These are phyloP conservation scores for Apiospora kogelbergensis DNA, from an alignment of 2,329 filamentous ascomycete species.

Conservation along the genomic window DNA sequence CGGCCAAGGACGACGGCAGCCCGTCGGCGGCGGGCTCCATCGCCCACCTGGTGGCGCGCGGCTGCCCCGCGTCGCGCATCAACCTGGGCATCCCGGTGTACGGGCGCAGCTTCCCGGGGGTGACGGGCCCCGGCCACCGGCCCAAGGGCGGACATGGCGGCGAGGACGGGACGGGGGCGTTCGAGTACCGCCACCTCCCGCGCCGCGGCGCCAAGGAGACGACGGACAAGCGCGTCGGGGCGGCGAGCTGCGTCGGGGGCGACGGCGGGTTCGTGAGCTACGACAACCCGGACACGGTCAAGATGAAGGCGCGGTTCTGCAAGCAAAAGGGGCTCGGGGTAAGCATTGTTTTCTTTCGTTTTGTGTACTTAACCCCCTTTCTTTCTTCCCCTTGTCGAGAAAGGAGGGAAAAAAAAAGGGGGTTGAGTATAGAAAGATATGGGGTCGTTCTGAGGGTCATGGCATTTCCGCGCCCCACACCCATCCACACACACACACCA, in stretches of 20 bases:
- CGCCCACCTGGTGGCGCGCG: conserved; percentile 62
- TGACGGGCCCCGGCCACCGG: conserved; percentile 62
- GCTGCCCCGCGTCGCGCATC: conserved; percentile 70
- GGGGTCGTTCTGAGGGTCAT: not conserved
- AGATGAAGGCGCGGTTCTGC: conserved; percentile 72
- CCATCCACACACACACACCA: not conserved
- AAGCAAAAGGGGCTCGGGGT: conserved; percentile 69
- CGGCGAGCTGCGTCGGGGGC: conserved; percentile 70
- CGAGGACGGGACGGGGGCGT: conserved; percentile 59
- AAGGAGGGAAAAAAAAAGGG: not conserved
- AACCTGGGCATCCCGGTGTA: conserved; percentile 75
- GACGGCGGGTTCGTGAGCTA: conserved; percentile 80
- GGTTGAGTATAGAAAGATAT: not conserved
- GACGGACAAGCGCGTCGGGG: conserved; percentile 65
- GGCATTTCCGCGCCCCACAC: not conserved
- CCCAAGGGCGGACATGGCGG: conserved; percentile 53
- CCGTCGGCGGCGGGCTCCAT: conserved; percentile 42
- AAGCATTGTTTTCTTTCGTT: conserved; percentile 27
- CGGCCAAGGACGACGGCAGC: not conserved
- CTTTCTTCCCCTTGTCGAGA: conserved; percentile 10
- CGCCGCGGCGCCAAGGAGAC: conserved; percentile 60
- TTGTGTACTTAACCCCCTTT: not conserved
- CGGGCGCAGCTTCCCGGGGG: conserved; percentile 71
- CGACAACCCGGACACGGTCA: conserved; percentile 75
- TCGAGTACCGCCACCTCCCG: conserved; percentile 74